phyloP scores from a whole-genome alignment of 2,329 filamentous ascomycete genomes.

The Ophiosphaerella narmari region DNA sequence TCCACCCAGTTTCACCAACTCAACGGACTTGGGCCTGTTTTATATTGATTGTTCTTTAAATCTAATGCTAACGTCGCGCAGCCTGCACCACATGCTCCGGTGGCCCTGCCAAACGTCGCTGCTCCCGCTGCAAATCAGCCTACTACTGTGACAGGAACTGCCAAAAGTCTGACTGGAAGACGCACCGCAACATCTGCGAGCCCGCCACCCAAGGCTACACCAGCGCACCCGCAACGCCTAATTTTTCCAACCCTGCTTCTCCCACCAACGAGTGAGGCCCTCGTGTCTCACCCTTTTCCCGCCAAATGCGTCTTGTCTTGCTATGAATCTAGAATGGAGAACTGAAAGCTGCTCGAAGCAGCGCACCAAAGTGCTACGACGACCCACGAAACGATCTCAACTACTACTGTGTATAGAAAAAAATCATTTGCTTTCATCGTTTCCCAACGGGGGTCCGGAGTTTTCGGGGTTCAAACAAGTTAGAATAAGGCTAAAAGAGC shows the following conservation, averaged over 20 bases:
- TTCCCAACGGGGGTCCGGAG: no score
- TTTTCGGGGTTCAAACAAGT: no score
- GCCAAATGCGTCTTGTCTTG: background rate
- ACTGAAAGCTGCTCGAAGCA: background rate
- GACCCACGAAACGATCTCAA: background rate
- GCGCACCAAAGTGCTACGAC: background rate
- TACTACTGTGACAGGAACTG: conserved; percentile 59
- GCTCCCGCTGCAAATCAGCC: conserved; percentile 54
- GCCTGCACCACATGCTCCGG: conserved; percentile 32
- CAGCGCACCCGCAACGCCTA: conserved; percentile 31
- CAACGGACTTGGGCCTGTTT: background rate
- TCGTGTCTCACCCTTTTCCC: background rate
- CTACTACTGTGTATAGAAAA: background rate
- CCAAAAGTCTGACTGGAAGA: conserved; percentile 58
- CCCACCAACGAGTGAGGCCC: conserved; percentile 25
- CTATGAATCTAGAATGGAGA: background rate
- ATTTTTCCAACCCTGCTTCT: conserved; percentile 32
- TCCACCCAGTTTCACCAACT: conserved; percentile 8
- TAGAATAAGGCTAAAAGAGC: no score
- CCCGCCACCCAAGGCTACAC: conserved; percentile 22
- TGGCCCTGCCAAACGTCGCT: conserved; percentile 37
- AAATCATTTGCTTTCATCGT: background rate
- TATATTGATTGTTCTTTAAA: conserved; percentile 1
- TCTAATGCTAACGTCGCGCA: conserved; percentile 5
- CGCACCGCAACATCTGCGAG: conserved; percentile 54